Evolutionary conservation across 768 basidiomycete genomes (phyloP), one percentile per base, ranked within the genome.

Genomic region (Fomitopsis serialis): DNA sequence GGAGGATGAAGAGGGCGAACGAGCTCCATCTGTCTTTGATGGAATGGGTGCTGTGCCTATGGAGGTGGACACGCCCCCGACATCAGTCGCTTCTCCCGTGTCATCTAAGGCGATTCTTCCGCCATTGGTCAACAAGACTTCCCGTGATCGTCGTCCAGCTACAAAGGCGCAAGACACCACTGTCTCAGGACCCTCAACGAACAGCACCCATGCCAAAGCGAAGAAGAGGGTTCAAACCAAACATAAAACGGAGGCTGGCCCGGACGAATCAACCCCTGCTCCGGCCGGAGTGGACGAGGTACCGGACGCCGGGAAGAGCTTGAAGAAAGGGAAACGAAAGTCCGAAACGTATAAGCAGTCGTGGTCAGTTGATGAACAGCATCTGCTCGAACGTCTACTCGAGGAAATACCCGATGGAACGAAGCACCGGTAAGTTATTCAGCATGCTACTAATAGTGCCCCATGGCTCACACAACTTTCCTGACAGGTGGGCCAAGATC

Each of bases 341-440:
- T 73, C 84, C 0, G 86, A 89, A 58, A 91, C 89, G n/a, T 92
- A 88, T 70, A 91, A 91, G 64, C 83, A 85, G 54, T 78, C 85
- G 0, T 92, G 89, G 90, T 79, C 83, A 2, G 72, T 82, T 21
- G 79, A 78, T 0, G 89, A 91, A 62, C 90, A 92, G 58, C 85
- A 88, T 58, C 70, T 87, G 15, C 77, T 92, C 1, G 90, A 92
- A 63, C 78, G 80, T 24, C 69, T 90, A 43, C 65, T 92, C 49
- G 84, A 86, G 48, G 78, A 89, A 66, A 86, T 89, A 44, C 90
- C 90, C 0, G 84, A 83, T 13, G 84, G 84, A 21, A 86, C 87
- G 69, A 81, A 83, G 66, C 84, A 88, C 66, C 69, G 89, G 89
- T 85, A 54, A 7, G 78, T 68, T 3, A 21, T 19, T 8, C 21